Evolutionary conservation across 345 rosid species (phyloP), one percentile per base, ranked within the genome.

Genomic region (Triadica sebifera): DNA sequence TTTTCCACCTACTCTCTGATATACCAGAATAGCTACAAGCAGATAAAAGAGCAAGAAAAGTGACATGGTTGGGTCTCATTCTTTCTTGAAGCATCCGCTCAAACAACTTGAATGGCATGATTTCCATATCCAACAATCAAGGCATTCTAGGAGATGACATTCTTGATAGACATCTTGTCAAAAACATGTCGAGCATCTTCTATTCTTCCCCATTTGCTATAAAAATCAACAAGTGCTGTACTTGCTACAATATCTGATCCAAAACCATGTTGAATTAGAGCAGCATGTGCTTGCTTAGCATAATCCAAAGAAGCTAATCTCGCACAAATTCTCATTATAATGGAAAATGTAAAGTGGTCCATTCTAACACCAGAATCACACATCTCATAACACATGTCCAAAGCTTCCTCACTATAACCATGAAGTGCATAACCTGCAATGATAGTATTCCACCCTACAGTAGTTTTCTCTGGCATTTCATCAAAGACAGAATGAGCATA

Each of bases 191-290:
- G 87, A 56, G 98, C 98, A 73, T 89, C 80, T 80, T 93, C 91
- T 78, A 93, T 76, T 76, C 85, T 87, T 74, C 97, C 97, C 97
- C 98, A 92, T 88, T 94, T 94, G 90, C 98, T 86, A 70, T 94
- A 94, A 57, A 90, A 94, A 79, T 94, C 98, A 25, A 92, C 91
- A 12, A 94, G 94, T 15, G 93, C 88, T 0, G 98, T 87, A 75
- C 84, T 90, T 8, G 91, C 93, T 0, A 94, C 91, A 4, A 88
- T 79, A 74, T 94, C 97, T 6, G 84, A 81, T 70, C 91, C 90
- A 77, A 86, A 94, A 49, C 93, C 93, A 25, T 75, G 84, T 15
- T 97, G 91, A 70, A 91, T 70, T 43, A 91, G 75, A 72, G 83
- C 80, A 46, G 93, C 92, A n/a, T 92, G 98, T 57, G 92, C 97